These are phyloP conservation scores for Globisporangium camurandrum DNA, from an alignment of 352 stramenopile species.

Conservation along the genomic window DNA sequence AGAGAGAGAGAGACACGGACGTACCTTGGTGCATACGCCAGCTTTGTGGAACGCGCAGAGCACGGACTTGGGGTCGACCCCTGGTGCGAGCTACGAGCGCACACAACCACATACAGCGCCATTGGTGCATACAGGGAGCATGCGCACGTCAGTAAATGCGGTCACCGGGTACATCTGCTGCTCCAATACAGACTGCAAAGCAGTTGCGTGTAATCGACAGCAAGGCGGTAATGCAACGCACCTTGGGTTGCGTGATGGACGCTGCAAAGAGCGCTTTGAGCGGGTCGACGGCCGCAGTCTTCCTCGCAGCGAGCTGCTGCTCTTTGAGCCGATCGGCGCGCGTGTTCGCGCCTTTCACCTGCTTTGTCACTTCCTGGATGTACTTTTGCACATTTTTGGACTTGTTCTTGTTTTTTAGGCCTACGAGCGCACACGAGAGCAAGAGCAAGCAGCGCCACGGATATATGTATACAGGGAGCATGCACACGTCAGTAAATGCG, in stretches of 20 bases:
- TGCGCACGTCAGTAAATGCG: too few species aligned
- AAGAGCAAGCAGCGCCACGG: not conserved
- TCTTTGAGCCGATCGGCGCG: conserved; percentile 74
- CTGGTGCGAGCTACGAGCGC: conserved; percentile 58
- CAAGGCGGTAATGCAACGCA: conserved; percentile 6
- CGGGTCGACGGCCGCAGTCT: conserved; percentile 71
- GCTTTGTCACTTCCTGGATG: conserved; percentile 86
- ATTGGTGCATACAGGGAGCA: not conserved
- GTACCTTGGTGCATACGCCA: conserved; percentile 79
- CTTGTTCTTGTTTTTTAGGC: conserved; percentile 99
- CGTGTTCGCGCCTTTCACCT: conserved; percentile 79
- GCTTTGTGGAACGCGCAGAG: conserved; percentile 88
- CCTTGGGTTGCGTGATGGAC: conserved; percentile 84
- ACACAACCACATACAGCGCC: conserved; percentile 1
- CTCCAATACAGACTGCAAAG: too few species aligned
- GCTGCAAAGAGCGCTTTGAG: conserved; percentile 80
- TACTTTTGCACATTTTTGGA: conserved; percentile 94
- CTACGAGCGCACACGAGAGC: conserved; percentile 26
- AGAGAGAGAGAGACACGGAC: not conserved
- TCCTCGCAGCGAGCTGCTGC: conserved; percentile 68
- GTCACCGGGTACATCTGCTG: too few species aligned
- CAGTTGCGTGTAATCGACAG: conserved; percentile 11
- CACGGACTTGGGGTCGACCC: conserved; percentile 84
- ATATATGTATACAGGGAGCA: not conserved
- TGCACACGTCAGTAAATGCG: too few species aligned